Conservation (phyloP, 345 rosid species). For the Leavenworthia alabamica region DNA sequence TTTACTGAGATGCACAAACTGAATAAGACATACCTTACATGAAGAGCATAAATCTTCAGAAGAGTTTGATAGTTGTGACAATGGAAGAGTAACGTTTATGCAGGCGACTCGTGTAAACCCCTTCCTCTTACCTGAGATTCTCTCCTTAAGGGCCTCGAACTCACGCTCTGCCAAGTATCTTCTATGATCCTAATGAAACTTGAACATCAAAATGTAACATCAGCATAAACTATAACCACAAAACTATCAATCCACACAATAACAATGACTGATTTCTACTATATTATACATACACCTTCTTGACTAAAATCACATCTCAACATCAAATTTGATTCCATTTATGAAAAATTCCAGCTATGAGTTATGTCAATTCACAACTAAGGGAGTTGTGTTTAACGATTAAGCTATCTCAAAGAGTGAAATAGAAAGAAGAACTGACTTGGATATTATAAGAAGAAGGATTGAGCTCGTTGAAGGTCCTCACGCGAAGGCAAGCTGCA, state of each 20-base stretch:
- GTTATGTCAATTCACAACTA: too few species aligned
- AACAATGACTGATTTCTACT: too few species aligned
- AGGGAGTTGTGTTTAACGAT: too few species aligned
- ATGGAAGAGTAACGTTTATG: slow-evolving; percentile 76
- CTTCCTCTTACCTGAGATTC: slow-evolving; percentile 60
- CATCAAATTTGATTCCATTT: too few species aligned
- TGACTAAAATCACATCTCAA: too few species aligned
- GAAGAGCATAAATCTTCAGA: slow-evolving; percentile 51
- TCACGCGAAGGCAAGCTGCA: slow-evolving; percentile 76
- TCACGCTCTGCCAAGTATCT: slow-evolving; percentile 76
- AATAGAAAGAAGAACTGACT: slow-evolving; percentile 41
- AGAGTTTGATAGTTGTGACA: slow-evolving; percentile 39
- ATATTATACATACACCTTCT: too few species aligned
- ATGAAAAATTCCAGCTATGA: too few species aligned
- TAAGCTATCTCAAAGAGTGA: background rate
- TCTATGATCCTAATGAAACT: slow-evolving; percentile 81
- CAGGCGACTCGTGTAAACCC: slow-evolving; percentile 69
- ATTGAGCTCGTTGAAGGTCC: slow-evolving; percentile 53
- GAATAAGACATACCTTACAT: slow-evolving; percentile 72
- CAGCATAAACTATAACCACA: too few species aligned
- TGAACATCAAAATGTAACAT: slow-evolving; percentile 44
- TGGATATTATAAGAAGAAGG: slow-evolving; percentile 45
- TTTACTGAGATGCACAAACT: too few species aligned
- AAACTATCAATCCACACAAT: too few species aligned
- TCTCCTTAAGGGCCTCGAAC: slow-evolving; percentile 84